These are phyloP conservation scores for Lactuca sativa DNA, from an alignment of 129 eudicot species.

Conservation along the genomic window DNA sequence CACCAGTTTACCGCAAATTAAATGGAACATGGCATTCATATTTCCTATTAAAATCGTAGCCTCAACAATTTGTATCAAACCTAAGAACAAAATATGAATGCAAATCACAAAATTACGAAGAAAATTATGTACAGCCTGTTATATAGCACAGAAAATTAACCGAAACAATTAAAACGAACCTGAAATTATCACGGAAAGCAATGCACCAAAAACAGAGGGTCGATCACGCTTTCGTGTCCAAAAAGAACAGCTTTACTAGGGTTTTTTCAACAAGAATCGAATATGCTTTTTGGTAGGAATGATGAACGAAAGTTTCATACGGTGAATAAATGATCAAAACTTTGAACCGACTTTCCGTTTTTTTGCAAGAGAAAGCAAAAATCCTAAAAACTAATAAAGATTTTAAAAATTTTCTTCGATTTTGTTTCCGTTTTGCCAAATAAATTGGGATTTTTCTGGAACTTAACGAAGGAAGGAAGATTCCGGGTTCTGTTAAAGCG, in stretches of 20 bases:
- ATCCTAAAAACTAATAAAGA: constrained; percentile 1
- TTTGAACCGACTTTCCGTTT: constrained; percentile 1
- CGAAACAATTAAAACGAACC: constrained; percentile 11
- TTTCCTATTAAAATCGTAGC: constrained; percentile 5
- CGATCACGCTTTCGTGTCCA: constrained; percentile 29
- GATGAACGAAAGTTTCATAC: constrained; percentile 2
- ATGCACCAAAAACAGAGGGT: constrained; percentile 27
- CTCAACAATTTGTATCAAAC: background rate
- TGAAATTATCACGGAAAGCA: constrained; percentile 22
- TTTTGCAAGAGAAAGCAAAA: constrained; percentile 10
- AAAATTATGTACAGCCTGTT: background rate
- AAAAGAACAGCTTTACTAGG: constrained; percentile 24
- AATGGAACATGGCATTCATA: background rate
- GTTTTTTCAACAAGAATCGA: constrained; percentile 19
- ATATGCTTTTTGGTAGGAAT: constrained; percentile 4
- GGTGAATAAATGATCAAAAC: constrained; percentile 11
- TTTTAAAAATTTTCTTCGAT: background rate
- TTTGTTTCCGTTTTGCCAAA: constrained; percentile 9
- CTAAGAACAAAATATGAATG: background rate
- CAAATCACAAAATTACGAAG: constrained; percentile 6
- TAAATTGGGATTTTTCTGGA: constrained; percentile 15
- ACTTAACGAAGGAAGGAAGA: constrained; percentile 26
- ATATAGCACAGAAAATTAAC: too few species aligned
- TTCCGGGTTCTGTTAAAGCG: constrained; percentile 21
- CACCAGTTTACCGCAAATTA: background rate